Conservation (phyloP, 2,329 filamentous ascomycete genomes). For the Daldinia sp. region DNA sequence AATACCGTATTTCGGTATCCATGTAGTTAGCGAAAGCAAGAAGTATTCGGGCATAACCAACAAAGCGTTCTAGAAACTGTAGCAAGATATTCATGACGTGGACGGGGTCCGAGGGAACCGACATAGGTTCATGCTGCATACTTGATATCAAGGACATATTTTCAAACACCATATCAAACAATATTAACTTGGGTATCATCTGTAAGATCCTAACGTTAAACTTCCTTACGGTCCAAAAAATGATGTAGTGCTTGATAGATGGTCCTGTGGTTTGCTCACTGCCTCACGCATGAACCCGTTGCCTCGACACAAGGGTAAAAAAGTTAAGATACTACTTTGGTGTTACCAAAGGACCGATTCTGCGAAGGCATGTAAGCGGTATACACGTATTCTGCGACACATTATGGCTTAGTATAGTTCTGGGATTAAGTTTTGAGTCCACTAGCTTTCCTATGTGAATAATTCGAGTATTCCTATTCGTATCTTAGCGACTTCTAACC, state of each 20-base stretch:
- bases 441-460: not conserved
- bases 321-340: not conserved
- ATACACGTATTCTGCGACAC: not conserved
- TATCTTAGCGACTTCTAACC: not conserved
- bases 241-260: not conserved
- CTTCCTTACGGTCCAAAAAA: not conserved
- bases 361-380: not conserved
- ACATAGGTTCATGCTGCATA: not conserved
- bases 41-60: not conserved
- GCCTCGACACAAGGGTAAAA: not conserved
- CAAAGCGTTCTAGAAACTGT: too few species aligned
- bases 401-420: not conserved
- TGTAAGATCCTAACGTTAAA: not conserved
- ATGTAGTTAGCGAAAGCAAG: not conserved
- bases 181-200: not conserved
- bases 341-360: not conserved
- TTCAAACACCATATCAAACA: not conserved
- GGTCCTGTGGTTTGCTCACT: not conserved
- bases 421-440: not conserved
- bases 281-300: not conserved
- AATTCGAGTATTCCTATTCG: not conserved
- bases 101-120: not conserved
- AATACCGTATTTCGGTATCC: not conserved
- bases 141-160: not conserved
- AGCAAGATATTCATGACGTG: too few species aligned